These are phyloP conservation scores for Erysimum cheiranthoides DNA, from an alignment of 345 rosid species.

Conservation along the genomic window DNA sequence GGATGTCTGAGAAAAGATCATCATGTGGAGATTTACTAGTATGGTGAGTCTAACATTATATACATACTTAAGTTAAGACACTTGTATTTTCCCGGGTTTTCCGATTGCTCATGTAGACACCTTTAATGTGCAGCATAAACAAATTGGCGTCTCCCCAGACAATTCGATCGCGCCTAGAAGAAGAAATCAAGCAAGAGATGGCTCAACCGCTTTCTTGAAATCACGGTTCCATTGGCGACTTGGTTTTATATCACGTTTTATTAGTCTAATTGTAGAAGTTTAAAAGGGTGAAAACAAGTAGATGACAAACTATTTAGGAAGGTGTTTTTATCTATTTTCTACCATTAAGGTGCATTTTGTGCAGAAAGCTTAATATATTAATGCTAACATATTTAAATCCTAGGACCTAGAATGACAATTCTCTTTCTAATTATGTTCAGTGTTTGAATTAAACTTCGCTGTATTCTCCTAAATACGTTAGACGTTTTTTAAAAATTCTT, in stretches of 20 bases:
- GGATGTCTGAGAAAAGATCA: slow-evolving; percentile 75
- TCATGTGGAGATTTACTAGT: slow-evolving; percentile 68
- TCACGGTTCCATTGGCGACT: not conserved
- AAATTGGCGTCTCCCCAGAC: slow-evolving; percentile 56
- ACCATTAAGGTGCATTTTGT: not conserved
- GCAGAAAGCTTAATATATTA: not conserved
- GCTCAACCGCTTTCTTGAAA: slow-evolving; percentile 9
- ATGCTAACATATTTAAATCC: not conserved
- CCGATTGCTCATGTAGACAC: not conserved
- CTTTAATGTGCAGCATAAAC: slow-evolving; percentile 59
- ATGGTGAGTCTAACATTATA: slow-evolving; percentile 53
- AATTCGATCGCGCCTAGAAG: slow-evolving; percentile 55
- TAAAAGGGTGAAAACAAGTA: not conserved
- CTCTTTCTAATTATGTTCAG: not conserved
- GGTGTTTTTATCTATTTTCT: not conserved
- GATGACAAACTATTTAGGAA: not conserved
- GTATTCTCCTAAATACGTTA: not conserved
- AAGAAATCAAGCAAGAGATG: slow-evolving; percentile 49
- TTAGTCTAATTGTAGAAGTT: not conserved
- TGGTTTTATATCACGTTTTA: not conserved
- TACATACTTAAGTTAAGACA: not conserved
- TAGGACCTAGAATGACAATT: not conserved
- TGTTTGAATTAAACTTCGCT: not conserved
- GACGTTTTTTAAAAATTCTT: no score
- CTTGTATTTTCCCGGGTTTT: not conserved